Evolutionary conservation across 1,139 yeast species (phyloP), one percentile per base, ranked within the genome.

Genomic region (Pneumocystis jirovecii): DNA sequence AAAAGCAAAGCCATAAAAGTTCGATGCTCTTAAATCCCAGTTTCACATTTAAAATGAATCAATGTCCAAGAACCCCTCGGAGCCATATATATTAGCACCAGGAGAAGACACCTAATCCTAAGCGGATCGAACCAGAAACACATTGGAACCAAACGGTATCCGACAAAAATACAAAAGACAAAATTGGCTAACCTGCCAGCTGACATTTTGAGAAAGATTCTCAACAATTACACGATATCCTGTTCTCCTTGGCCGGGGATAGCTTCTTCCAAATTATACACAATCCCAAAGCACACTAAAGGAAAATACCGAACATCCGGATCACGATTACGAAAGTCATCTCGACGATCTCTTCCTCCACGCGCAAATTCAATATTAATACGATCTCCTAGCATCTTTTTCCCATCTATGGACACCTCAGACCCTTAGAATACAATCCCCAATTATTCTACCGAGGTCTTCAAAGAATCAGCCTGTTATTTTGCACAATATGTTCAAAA

Each of bases 291-390:
- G 31, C 10, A 25, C 17, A 25, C 8, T 19, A 25, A 25, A 25
- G 8, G n/a, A 25, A 45, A 50, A 50, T 50, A 50, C 63, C 72
- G 69, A 45, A 68, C 69, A 29, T 70, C 70, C 60, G 70, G 70
- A 15, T 60, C 63, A 17, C 66, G 66, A 8, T 59, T 60, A 17
- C 34, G 64, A 61, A 61, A 66, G 29, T 60, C 62, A 39, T 64
- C 68, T n/a, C 69, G 68, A 45, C 71, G 69, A 39, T 65, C 69
- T 40, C 72, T 70, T 34, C 67, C 69, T 61, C 73, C 74, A 69
- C 72, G 72, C 42, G 78, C 76, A 65, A 71, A 72, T 69, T 77
- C 79, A 63, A 76, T 74, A 57, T 68, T 69, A 61, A 77, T 62
- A 15, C 63, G 68, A 66, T 73, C 73, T 66, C 79, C 79, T 65